A percentile compares a stretch with the other conserved stretches of the same genome.
Conservation (phyloP, 495 filamentous ascomycete genomes). For the Jackrogersella multiformis region DNA sequence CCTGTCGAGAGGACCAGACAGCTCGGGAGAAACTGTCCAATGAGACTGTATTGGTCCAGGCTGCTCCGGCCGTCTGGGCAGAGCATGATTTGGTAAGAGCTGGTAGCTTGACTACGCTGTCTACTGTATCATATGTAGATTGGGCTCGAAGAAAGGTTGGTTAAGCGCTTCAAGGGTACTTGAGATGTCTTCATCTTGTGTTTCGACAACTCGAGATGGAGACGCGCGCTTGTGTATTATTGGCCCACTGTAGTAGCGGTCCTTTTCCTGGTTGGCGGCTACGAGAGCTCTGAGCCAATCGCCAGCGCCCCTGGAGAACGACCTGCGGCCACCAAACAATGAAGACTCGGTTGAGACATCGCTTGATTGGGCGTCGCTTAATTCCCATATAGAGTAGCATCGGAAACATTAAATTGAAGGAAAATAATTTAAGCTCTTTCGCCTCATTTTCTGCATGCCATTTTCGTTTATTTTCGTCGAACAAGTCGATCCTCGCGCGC, state of each 20-base stretch:
- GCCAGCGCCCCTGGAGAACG: slow-evolving; percentile 6
- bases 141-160: slow-evolving; percentile 33
- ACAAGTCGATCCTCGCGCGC: neutral
- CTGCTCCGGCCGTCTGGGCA: neutral
- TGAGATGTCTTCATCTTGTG: slow-evolving; percentile 25
- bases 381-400: neutral
- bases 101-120: neutral
- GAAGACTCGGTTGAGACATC: slow-evolving; percentile 8
- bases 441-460: neutral
- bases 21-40: slow-evolving; percentile 31
- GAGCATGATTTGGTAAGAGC: slow-evolving; percentile 7
- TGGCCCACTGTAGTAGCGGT: slow-evolving; percentile 39
- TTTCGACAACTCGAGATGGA: slow-evolving; percentile 34
- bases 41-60: slow-evolving; percentile 29
- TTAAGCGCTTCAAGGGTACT: slow-evolving; percentile 41
- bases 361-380: slow-evolving; percentile 19
- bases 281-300: slow-evolving; percentile 39
- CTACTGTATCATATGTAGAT: slow-evolving; percentile 28
- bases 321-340: slow-evolving; percentile 40
- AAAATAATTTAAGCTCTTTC: neutral
- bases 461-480: neutral
- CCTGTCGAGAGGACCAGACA: slow-evolving; percentile 38
- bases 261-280: slow-evolving; percentile 17
- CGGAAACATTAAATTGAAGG: neutral
- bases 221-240: slow-evolving; percentile 45